Evolutionary conservation across 2,329 filamentous ascomycete species (phyloP), one percentile per base, ranked within the genome.

Genomic region (Tolypocladium tropicale): DNA sequence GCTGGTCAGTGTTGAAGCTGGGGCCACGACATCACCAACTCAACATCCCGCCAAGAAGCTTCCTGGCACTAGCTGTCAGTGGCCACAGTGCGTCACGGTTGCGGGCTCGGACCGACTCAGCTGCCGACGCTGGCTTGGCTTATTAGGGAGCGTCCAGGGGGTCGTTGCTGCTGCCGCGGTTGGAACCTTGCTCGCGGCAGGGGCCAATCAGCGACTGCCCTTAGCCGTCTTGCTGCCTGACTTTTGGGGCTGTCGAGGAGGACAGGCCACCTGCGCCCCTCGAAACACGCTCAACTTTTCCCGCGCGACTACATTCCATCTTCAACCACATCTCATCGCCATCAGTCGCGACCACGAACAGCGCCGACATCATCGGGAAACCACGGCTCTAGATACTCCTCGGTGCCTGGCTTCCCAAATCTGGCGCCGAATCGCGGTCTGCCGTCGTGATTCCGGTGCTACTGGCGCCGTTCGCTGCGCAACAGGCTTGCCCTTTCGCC

Each of bases 261-360:
- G 28, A 48, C 36, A 9, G 43, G 33, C 52, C 51, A 43, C 54
- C 56, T 56, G 57, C 52, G n/a, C 37, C 61, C 61, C 52, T 60
- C 60, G 64, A 63, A 59, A 63, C 63, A 57, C 59, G 62, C 62
- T 62, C 61, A 61, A 64, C 64, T 69, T 69, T 70, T 70, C 64
- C 62, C 58, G 59, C 58, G 61, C 59, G 57, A 62, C 69, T 62
- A 67, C 67, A 61, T 60, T 61, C 59, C 65, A 62, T 64, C 68
- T 67, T 64, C 65, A 63, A 57, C 58, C 59, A 57, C 53, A 53
- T 57, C 60, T 57, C 56, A 58, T 57, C 59, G 58, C 60, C 66
- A 67, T 63, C 64, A 56, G 58, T 59, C 59, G 61, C 62, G 55
- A 60, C 57, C 43, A 23, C 53, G 53, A 53, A 51, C 59, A 57